Conservation (phyloP, 73 alveolate species). For the Paramecium biaurelia region DNA sequence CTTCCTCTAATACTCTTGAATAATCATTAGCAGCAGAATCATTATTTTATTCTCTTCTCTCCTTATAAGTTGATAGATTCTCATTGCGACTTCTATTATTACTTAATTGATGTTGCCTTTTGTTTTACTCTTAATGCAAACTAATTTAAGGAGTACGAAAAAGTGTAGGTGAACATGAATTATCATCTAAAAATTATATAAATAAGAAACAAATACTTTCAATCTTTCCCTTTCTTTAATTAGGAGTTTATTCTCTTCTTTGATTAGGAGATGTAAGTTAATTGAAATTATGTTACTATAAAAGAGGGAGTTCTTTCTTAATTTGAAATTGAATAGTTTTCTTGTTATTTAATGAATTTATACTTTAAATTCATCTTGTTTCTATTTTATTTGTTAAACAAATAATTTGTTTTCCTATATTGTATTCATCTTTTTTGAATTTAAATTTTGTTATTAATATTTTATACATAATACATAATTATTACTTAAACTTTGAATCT, state of each 20-base stretch:
- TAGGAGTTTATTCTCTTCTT: conserved; percentile 38
- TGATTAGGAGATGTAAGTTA: conserved; percentile 10
- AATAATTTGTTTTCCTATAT: not conserved
- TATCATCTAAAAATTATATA: not conserved
- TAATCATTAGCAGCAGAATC: conserved; percentile 38
- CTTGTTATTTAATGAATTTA: not conserved
- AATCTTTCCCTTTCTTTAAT: not conserved
- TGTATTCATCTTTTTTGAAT: not conserved
- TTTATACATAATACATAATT: not conserved
- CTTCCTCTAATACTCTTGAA: conserved; percentile 34
- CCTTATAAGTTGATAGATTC: not conserved
- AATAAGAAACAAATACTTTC: not conserved
- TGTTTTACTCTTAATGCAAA: not conserved
- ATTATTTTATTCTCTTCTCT: not conserved
- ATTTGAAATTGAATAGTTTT: not conserved
- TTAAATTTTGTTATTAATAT: not conserved
- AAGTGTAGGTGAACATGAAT: conserved; percentile 35
- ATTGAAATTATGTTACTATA: not conserved
- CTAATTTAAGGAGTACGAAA: conserved; percentile 45
- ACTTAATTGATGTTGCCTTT: not conserved
- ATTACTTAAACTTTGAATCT: not conserved
- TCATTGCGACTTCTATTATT: conserved; percentile 16
- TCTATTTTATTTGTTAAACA: conserved; percentile 10
- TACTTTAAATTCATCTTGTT: conserved; percentile 33
- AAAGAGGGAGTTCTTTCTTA: not conserved